Evolutionary conservation across 208 protist genomes (phyloP), one percentile per base, ranked within the genome.

Genomic region (Acanthamoeba healyi): DNA sequence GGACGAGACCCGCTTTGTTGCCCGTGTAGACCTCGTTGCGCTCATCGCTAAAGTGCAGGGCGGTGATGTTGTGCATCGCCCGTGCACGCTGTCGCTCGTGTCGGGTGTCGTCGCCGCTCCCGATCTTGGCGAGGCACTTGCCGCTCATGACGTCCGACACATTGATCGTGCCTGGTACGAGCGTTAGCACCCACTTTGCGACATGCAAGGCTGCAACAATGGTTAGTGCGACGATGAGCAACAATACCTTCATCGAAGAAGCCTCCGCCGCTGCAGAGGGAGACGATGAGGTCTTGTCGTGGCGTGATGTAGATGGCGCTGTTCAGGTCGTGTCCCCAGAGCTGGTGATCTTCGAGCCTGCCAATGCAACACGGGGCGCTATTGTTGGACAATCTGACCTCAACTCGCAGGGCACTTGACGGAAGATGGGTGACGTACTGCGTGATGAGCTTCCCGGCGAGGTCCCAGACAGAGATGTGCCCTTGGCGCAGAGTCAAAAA

Each of bases 1-100:
- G 82, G 17, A 95, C 24, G n/a, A 58, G 36, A 26, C 94, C 94
- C 40, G 42, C 38, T 34, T 82, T 58, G 72, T 93, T 95, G 58
- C 95, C 95, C 15, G 92, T 95, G 92, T 95, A 92, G 49, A 96
- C 56, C 86, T 95, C 95, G 54, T 58, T 82, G 24, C 54, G 40
- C 51, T 72, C 89, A 81, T 96, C 95, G 84, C 87, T 94, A 92
- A 94, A 96, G 67, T 58, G 94, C n/a, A 96, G 58, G 22, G 95
- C 92, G 26, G 81, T 94, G 24, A 95, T 82, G 54, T 81, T 67
- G 24, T 93, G 63, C 34, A 95, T 49, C 36, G 87, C 65, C 7
- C 42, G 32, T 40, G 86, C 46, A 7, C 40, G 42, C 49, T 15
- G 4, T 17, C 36, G 65, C 65, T 74, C 65, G 22, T 74, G n/a